Conservation (phyloP, 2,329 filamentous ascomycete species). For the Colletotrichum agaves region DNA sequence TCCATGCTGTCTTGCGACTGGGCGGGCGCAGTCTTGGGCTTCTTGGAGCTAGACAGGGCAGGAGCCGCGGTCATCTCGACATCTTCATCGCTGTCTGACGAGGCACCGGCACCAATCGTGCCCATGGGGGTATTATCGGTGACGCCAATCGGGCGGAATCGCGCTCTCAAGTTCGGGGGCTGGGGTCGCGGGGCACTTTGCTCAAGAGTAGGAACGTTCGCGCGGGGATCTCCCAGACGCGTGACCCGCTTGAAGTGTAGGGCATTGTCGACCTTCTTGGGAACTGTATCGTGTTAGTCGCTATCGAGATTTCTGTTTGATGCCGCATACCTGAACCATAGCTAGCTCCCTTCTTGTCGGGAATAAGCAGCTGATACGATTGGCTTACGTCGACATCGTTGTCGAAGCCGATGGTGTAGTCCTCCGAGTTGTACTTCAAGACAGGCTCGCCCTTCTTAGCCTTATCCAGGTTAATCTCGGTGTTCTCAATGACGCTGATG, state of each 20-base stretch:
- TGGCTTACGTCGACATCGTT: conserved; percentile 55
- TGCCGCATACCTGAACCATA: conserved; percentile 63
- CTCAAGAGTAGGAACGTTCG: conserved; percentile 53
- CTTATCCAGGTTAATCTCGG: conserved; percentile 69
- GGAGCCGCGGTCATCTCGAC: conserved; percentile 57
- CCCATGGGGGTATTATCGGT: conserved; percentile 45
- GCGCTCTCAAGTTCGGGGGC: conserved; percentile 73
- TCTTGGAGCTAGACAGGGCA: conserved; percentile 44
- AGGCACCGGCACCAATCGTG: conserved; percentile 53
- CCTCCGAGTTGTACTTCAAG: conserved; percentile 70
- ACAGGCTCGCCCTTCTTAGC: conserved; percentile 63
- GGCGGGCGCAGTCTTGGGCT: conserved; percentile 45
- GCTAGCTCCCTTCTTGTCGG: conserved; percentile 63
- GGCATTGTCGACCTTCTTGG: conserved; percentile 64
- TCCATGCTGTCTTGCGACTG: conserved; percentile 42
- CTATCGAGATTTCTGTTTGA: neutral
- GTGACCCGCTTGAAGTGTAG: conserved; percentile 74
- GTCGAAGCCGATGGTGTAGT: conserved; percentile 70
- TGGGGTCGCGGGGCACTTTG: conserved; percentile 67
- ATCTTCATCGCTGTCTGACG: conserved; percentile 55
- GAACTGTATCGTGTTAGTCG: conserved; percentile 38
- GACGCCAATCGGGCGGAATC: conserved; percentile 74
- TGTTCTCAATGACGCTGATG: conserved; percentile 72
- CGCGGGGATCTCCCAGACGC: conserved; percentile 54
- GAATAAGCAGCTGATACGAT: conserved; percentile 70